These are phyloP conservation scores for Dothidotthia symphoricarpi DNA, from an alignment of 2,329 filamentous ascomycete species.

Conservation along the genomic window DNA sequence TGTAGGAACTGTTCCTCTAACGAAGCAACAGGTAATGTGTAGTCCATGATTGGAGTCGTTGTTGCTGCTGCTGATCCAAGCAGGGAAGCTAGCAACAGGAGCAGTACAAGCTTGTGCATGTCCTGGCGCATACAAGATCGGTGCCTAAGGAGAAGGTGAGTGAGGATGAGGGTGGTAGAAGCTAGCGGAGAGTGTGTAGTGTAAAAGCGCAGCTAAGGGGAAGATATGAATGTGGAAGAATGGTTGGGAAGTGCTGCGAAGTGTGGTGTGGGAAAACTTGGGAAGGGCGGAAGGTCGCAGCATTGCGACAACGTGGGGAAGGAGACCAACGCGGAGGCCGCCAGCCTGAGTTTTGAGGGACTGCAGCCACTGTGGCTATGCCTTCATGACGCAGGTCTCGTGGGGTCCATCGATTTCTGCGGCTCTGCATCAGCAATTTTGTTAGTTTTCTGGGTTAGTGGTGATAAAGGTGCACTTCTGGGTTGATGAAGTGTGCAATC, in stretches of 20 bases:
- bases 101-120: constrained; percentile 32
- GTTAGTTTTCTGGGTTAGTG: constrained; percentile 25
- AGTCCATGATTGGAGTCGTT: constrained; percentile 26
- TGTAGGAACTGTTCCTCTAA: constrained; percentile 22
- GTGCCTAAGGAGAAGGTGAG: constrained; percentile 22
- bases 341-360: constrained; percentile 26
- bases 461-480: constrained; percentile 23
- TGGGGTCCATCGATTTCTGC: constrained; percentile 15
- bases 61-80: constrained; percentile 28
- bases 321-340: constrained; percentile 18
- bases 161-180: constrained; percentile 11
- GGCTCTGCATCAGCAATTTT: constrained; percentile 19
- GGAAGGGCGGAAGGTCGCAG: constrained; percentile 3
- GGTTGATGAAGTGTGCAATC: constrained; percentile 17
- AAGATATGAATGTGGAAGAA: neutral
- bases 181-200: constrained; percentile 1
- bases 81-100: constrained; percentile 28
- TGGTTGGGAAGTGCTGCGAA: neutral
- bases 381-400: constrained; percentile 17
- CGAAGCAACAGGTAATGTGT: constrained; percentile 15
- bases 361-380: constrained; percentile 32
- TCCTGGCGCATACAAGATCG: constrained; percentile 15
- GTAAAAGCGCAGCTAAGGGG: constrained; percentile 2
- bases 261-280: constrained; percentile 1
- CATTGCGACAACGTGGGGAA: constrained; percentile 9